Base-by-base conservation (phyloP, 2,329 filamentous ascomycete genomes). In the Cytospora schulzeri region DNA sequence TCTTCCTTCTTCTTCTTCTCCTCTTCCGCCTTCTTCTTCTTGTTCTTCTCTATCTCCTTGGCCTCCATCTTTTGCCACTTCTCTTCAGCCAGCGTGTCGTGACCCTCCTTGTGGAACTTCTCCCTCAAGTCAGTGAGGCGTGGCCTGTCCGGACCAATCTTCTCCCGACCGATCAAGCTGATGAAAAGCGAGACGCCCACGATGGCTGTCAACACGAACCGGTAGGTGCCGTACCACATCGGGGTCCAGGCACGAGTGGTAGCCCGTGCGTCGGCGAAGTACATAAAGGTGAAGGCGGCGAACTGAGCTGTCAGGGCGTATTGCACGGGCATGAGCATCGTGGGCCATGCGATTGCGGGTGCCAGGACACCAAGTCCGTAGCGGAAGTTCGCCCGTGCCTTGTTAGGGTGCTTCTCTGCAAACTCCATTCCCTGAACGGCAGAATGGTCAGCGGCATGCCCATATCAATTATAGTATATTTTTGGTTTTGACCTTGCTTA, bases 151-250 rank as follows among this genome's bases (percentile, higher is more conserved):
- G 76, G 75, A 59, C 78, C 83, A 69, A 96, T 88, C 79, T 93
- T 90, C 72, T 93, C 90, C 67, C 93, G 88, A 50, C 92, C 92
- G 68, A 97, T 85, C 69, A 97, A 80, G 68, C 87, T 94, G 70
- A 92, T 79, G 51, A 95, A 87, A 70, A 97, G 94, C 68, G 90
- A 89, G 52, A 86, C 81, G 48, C 94, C 93, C 31, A 97, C 93
- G 66, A 97, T 85, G 75, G 93, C 94, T 2, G 94, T 97, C 70
- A 97, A 83, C 11, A 96, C 89, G 77, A 97, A 97, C 38, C 94
- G 91, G 80, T 97, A 97, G 57, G 88, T 91, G 66, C 83, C 85
- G 76, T 97, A 97, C 93, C 93, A 97, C 45, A 82, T 74, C 28
- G 93, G 93, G 3, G 90, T 88, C 89, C 91, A 95, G 69, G 93